Conservation (phyloP, 2,329 filamentous ascomycete genomes). For the Stachybotrys echinatus region DNA sequence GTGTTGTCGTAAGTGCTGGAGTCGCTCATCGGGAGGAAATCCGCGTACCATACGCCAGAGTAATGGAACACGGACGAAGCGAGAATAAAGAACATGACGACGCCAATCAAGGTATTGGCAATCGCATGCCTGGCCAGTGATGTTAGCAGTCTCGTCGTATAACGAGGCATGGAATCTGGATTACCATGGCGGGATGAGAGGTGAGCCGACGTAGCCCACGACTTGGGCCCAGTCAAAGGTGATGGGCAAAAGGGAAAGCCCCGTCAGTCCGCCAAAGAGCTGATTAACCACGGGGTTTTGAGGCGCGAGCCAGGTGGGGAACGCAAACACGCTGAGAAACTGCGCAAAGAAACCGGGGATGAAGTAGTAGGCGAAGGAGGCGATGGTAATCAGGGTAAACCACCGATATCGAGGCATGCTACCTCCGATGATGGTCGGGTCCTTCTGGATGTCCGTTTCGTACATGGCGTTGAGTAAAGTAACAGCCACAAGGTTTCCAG, state of each 20-base stretch:
- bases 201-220: slow-evolving; percentile 62
- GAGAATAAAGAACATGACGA: slow-evolving; percentile 61
- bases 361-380: slow-evolving; percentile 61
- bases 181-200: slow-evolving; percentile 64
- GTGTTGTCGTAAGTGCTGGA: slow-evolving; percentile 68
- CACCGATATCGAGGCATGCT: slow-evolving; percentile 60
- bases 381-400: slow-evolving; percentile 54
- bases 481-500: slow-evolving; percentile 59
- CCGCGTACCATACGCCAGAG: slow-evolving; percentile 57
- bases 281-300: slow-evolving; percentile 66
- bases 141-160: background rate
- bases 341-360: slow-evolving; percentile 65
- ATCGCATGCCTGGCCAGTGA: slow-evolving; percentile 54
- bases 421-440: slow-evolving; percentile 55
- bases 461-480: slow-evolving; percentile 70
- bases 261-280: slow-evolving; percentile 64
- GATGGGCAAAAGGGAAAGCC: slow-evolving; percentile 63
- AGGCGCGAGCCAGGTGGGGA: slow-evolving; percentile 67
- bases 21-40: slow-evolving; percentile 65
- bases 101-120: slow-evolving; percentile 65
- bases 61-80: slow-evolving; percentile 58
- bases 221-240: slow-evolving; percentile 76
- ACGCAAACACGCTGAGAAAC: slow-evolving; percentile 65
- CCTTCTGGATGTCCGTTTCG: slow-evolving; percentile 46
- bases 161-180: slow-evolving; percentile 10